Percentiles rank a stretch among this genome's conserved stretches.
Evolutionary conservation across 2,329 filamentous ascomycete genomes (phyloP).

Genomic region (Penicillium capsulatum): DNA sequence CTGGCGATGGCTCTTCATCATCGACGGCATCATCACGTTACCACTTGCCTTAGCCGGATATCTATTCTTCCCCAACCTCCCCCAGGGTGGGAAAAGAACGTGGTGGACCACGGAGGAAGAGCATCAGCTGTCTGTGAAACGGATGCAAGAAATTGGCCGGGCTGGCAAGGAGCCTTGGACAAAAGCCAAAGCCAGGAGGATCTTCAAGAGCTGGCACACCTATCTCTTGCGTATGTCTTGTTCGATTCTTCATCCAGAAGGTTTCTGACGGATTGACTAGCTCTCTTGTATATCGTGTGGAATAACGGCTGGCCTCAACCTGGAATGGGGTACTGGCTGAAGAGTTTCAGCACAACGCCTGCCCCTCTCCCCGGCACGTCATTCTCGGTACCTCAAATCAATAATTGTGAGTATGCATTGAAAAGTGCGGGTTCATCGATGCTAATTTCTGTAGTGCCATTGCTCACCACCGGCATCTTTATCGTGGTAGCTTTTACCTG

Average conservation of each 20-base stretch:
- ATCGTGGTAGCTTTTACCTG: slow-evolving; percentile 35
- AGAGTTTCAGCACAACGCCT: slow-evolving; percentile 37
- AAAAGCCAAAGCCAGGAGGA: slow-evolving; percentile 30
- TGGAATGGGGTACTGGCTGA: slow-evolving; percentile 44
- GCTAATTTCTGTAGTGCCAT: slow-evolving; percentile 15
- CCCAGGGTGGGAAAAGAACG: slow-evolving; percentile 20
- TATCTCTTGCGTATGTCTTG: slow-evolving; percentile 4
- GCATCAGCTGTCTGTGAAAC: slow-evolving; percentile 22
- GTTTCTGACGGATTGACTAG: too few relatives aligned
- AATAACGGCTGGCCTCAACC: slow-evolving; percentile 36
- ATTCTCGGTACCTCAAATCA: slow-evolving; percentile 35
- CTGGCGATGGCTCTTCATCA: slow-evolving; percentile 30
- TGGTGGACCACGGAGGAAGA: slow-evolving; percentile 25
- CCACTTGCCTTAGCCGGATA: slow-evolving; percentile 23
- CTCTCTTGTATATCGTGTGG: slow-evolving; percentile 38
- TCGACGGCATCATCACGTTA: slow-evolving; percentile 25
- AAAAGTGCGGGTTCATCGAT: slow-evolving; percentile 1
- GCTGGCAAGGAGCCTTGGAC: slow-evolving; percentile 38
- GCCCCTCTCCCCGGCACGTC: slow-evolving; percentile 34
- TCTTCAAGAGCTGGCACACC: slow-evolving; percentile 38
- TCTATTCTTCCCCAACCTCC: slow-evolving; percentile 21
- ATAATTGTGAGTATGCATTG: slow-evolving; percentile 30
- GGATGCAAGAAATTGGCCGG: slow-evolving; percentile 36
- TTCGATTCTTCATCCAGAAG: too few relatives aligned
- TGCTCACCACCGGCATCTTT: slow-evolving; percentile 34